phyloP scores from a whole-genome alignment of 495 filamentous ascomycete species.

The Parachaetomium inaequale region DNA sequence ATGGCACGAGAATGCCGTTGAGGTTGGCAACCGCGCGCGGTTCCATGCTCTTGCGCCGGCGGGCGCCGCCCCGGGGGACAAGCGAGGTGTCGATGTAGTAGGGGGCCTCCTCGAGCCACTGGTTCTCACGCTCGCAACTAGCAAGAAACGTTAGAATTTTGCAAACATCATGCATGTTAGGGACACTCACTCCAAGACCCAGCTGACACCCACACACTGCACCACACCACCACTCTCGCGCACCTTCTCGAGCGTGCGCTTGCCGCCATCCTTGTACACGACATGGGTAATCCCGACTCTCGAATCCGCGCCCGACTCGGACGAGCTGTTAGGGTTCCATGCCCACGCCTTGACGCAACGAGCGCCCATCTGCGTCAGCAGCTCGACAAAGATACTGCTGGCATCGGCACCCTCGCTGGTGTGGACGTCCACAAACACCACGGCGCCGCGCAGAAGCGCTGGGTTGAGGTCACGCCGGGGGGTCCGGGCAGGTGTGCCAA shows the following conservation, averaged over 20 bases:
- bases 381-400: slow-evolving; percentile 75
- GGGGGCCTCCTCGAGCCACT: slow-evolving; percentile 65
- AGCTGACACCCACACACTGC: slow-evolving; percentile 78
- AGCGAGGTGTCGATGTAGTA: slow-evolving; percentile 70
- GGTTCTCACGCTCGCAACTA: slow-evolving; percentile 75
- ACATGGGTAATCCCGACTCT: slow-evolving; percentile 91
- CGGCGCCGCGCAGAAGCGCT: slow-evolving; percentile 61
- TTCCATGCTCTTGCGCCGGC: slow-evolving; percentile 89
- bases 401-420: slow-evolving; percentile 85
- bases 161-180: not conserved
- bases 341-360: slow-evolving; percentile 78
- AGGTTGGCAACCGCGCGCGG: slow-evolving; percentile 71
- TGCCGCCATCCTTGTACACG: slow-evolving; percentile 88
- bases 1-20: slow-evolving; percentile 59
- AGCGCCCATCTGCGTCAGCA: slow-evolving; percentile 81
- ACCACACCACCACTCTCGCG: slow-evolving; percentile 69
- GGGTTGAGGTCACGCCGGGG: slow-evolving; percentile 50
- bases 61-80: slow-evolving; percentile 70
- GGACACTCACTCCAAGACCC: slow-evolving; percentile 75
- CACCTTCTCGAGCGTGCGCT: slow-evolving; percentile 84
- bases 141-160: slow-evolving; percentile 16
- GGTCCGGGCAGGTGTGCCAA: slow-evolving; percentile 54
- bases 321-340: slow-evolving; percentile 62
- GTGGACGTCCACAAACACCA: slow-evolving; percentile 92
- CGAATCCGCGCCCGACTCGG: slow-evolving; percentile 34